Evolutionary conservation across 106 monocot genomes (phyloP).

Genomic region (Dendrobium catenatum): DNA sequence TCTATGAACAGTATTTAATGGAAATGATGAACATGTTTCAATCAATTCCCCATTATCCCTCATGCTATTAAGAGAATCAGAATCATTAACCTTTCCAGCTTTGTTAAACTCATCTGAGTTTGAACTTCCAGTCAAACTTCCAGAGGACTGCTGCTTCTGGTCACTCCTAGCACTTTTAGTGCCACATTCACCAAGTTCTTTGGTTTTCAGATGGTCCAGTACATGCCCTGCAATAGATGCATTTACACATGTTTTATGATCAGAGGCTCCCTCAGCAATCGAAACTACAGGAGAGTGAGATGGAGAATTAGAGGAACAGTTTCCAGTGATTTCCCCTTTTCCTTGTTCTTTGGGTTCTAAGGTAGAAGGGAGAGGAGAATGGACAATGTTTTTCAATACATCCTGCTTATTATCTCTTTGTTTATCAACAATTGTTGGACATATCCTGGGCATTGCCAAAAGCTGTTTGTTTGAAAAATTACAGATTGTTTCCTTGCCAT

Average conservation of each 20-base stretch:
- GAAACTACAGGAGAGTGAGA: background rate
- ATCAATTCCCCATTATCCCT: conserved; percentile 22
- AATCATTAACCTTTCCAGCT: conserved; percentile 9
- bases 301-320: conserved; percentile 7
- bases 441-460: conserved; percentile 28
- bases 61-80: background rate
- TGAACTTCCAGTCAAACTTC: conserved; percentile 9
- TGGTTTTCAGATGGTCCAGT: conserved; percentile 11
- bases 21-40: conserved; percentile 14
- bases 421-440: conserved; percentile 28
- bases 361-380: background rate
- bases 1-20: conserved; percentile 21
- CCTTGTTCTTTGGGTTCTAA: conserved; percentile 11
- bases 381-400: background rate
- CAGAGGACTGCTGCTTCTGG: conserved; percentile 3
- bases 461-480: conserved; percentile 23
- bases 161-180: conserved; percentile 1
- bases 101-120: conserved; percentile 19
- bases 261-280: conserved; percentile 6
- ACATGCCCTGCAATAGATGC: conserved; percentile 3
- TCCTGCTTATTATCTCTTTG: conserved; percentile 21
- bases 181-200: conserved; percentile 15
- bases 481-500: conserved; percentile 22
- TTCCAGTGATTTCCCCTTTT: conserved; percentile 2
- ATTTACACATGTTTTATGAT: background rate